Base-by-base conservation (phyloP, 805 yeast species). In the Lipomyces japonicus region DNA sequence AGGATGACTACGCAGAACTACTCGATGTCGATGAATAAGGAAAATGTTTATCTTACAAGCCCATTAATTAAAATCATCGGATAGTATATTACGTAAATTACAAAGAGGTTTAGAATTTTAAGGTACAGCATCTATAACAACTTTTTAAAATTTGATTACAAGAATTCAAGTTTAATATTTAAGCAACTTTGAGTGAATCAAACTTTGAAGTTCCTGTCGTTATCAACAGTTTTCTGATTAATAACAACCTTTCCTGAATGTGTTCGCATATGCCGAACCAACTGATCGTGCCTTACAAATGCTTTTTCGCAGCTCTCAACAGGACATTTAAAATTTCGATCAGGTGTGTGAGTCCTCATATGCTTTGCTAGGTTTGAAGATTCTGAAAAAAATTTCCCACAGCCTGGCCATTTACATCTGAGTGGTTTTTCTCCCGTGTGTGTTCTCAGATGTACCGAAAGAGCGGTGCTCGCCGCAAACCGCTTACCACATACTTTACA, bases 371-470 rank as follows among this genome's bases (percentile, higher is more conserved):
- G 71, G 65, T 91, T 93, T 16, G 95, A 84, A 42, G 91, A 81
- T 66, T 93, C 97, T 52, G 91, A 83, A 64, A 91, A 91, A 46
- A 86, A 68, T 65, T 86, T 89, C 16, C 80, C 82, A 65, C 98
- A 91, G 1, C 86, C 83, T 0, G 86, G 87, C 68, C 78, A 77
- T 55, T 81, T 82, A 67, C 97, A 91, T 30, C 68, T 71, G 58
- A 91, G 71, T 2, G 97, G 97, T 66, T 84, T 87, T 52, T 84
- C 91, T 1, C 97, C 97, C 0, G 95, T 85, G 67, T 91, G 98
- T 1, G 82, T 82, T 53, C 97, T 73, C 40, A 77, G 68, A 68
- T 93, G 97, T 26, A 91, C 87, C 1, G 88, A 83, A 39, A 90
- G 71, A 14, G 93, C 82, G 3, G 93, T 82, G 25, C 86, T 78